Base-by-base conservation (phyloP, 768 basidiomycete genomes). In the Tubosaeta brunneosetosa region DNA sequence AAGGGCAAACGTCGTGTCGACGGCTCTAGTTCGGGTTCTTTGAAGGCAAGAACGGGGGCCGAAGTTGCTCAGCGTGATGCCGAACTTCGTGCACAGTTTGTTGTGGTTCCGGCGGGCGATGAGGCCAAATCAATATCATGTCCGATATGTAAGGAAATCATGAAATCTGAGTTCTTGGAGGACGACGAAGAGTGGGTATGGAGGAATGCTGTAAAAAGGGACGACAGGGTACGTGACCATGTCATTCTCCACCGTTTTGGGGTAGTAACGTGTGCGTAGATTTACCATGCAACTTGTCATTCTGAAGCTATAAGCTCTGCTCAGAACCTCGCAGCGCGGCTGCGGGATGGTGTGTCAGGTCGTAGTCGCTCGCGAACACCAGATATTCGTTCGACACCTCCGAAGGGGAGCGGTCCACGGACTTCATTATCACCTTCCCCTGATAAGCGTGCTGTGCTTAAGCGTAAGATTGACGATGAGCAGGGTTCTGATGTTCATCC, bases 121-220 rank as follows among this genome's bases (percentile, higher is more conserved):
- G 92, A 93, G 66, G 88, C 91, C 50, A 86, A 85, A 63, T 74
- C 80, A 25, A 72, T 91, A 61, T 83, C 86, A 56, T 99, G 95
- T 77, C 93, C 94, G 25, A 90, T 99, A 60, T 99, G 97, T 82
- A 97, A 95, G 76, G 95, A 99, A 71, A 71, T 69, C 51, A 78
- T 97, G 69, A 90, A 91, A 75, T 83, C 85, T 58, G 95, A 97
- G 74, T 98, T 90, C 67, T 70, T 85, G 51, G 93, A 97, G 66
- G 94, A 97, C 44, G 93, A 94, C 55, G 95, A 97, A 73, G 95
- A 97, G 55, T 98, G 94, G 94, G 88, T 97, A 12, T 99, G 93
- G 93, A 83, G 80, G 66, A 95, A 99, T 64, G 92, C 94, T 0
- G 77, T 91, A 17, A 82, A 77, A 69, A 85, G 86, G 55, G 91